Base-by-base conservation (phyloP, 2,329 filamentous ascomycete species). In the Aureobasidium sp. region DNA sequence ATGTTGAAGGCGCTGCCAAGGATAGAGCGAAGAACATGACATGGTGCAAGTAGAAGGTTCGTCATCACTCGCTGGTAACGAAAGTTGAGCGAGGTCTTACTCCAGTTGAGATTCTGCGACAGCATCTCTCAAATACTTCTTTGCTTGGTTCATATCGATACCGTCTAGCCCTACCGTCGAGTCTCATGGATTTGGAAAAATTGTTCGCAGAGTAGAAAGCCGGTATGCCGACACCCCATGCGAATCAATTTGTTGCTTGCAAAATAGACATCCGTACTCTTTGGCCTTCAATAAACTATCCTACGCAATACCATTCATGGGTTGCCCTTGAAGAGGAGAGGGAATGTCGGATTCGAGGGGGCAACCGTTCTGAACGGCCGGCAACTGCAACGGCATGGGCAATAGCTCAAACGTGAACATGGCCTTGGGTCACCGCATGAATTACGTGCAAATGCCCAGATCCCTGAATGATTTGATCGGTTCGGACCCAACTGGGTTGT, bases 391-490 rank as follows among this genome's bases (percentile, higher is more conserved):
- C 54, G 54, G 42, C 42, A 29, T 48, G 54, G 32, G 1, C 42
- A 58, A 58, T 58, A 58, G 54, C 42, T 15, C 32, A 21, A 58
- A 58, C 54, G 54, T 58, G 41, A 58, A 47, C 54, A 58, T 58
- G 54, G 25, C 16, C 11, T 25, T 27, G 32, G 36, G 34, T 29
- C 10, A 54, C 27, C 37, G 44, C 49, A 30, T 54, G 39, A 13
- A 4, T 41, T 44, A 6, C 15, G 11, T 15, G 15, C 41, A n/a
- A 34, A 25, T 57, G 53, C 37, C 53, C n/a, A 36, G 53, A 11
- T 27, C 36, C 36, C 36, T 45, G 16, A 7, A 11, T 45, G 41
- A 36, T 45, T 44, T 44, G 41, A 30, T 30, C 45, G 45, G 16
- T 4, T 48, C 5, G 4, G 27, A 15, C 15, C 29, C 16, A 36